A percentile compares a stretch with the other conserved stretches of the same genome.
These are phyloP conservation scores for Lophiostoma macrostomum DNA, from an alignment of 495 filamentous ascomycete species.

Conservation along the genomic window DNA sequence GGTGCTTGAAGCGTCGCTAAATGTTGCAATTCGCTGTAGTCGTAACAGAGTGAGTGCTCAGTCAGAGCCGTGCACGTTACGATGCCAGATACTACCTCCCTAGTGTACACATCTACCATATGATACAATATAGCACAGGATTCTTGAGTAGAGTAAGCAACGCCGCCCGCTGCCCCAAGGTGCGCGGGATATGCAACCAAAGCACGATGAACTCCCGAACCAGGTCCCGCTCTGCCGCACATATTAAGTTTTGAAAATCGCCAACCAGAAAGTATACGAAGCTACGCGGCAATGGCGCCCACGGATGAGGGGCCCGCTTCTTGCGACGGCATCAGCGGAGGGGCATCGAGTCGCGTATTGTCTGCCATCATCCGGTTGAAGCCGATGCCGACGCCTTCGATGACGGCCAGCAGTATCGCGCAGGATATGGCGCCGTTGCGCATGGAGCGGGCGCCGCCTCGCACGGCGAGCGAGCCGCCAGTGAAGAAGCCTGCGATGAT, in stretches of 20 bases:
- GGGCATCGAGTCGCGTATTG: constrained; percentile 76
- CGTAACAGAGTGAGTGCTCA: no score
- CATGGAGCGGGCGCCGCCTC: constrained; percentile 83
- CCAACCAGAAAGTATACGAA: not conserved
- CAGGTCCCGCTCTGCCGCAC: not conserved
- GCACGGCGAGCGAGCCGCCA: constrained; percentile 82
- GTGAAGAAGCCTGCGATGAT: constrained; percentile 97
- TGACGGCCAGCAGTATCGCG: constrained; percentile 88
- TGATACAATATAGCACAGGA: constrained; percentile 15
- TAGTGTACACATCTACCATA: constrained; percentile 14
- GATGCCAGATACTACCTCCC: not conserved
- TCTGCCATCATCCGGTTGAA: constrained; percentile 96
- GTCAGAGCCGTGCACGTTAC: not conserved
- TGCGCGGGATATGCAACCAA: constrained; percentile 18
- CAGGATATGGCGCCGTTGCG: constrained; percentile 95
- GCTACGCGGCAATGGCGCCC: not conserved
- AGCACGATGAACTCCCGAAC: not conserved
- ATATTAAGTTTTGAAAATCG: not conserved
- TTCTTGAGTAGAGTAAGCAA: constrained; percentile 24
- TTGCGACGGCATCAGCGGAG: constrained; percentile 39
- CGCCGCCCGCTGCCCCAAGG: constrained; percentile 22
- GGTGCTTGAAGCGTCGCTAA: no score
- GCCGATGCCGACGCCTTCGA: constrained; percentile 95
- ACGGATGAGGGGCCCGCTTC: not conserved
- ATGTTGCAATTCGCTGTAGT: no score